Conservation (phyloP, 495 filamentous ascomycete species). For the Tuber calosporum region DNA sequence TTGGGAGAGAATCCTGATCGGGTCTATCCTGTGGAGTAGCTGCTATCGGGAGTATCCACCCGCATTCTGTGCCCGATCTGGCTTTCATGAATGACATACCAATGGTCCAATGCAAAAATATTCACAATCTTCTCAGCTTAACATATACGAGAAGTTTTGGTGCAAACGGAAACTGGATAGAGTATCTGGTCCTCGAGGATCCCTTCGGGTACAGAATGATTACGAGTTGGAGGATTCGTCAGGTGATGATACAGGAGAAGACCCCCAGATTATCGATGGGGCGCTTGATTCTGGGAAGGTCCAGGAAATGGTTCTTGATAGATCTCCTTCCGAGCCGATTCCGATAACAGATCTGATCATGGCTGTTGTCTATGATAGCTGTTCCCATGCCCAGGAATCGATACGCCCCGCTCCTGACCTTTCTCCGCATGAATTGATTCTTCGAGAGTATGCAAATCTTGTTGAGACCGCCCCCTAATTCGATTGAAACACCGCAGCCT, state of each 20-base stretch:
- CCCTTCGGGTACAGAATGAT: neutral
- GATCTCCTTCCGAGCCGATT: conserved; percentile 16
- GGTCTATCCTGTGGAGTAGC: neutral
- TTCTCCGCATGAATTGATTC: conserved; percentile 19
- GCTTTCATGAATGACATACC: conserved; percentile 30
- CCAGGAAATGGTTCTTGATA: conserved; percentile 16
- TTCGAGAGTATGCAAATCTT: neutral
- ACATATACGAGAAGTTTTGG: conserved; percentile 12
- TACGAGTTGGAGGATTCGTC: conserved; percentile 8
- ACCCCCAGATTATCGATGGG: conserved; percentile 13
- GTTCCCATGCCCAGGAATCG: conserved; percentile 14
- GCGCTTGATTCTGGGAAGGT: conserved; percentile 26
- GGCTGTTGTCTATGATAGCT: conserved; percentile 27
- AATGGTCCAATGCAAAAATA: no score
- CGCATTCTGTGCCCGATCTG: conserved; percentile 25
- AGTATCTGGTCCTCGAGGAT: neutral
- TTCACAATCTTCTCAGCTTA: conserved; percentile 31
- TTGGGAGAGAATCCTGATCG: conserved; percentile 9
- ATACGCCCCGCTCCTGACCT: conserved; percentile 21
- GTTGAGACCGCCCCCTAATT: conserved; percentile 26
- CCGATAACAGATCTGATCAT: conserved; percentile 18
- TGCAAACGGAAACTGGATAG: neutral
- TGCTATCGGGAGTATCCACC: conserved; percentile 16
- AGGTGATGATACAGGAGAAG: neutral
- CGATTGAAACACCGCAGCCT: conserved; percentile 23